These are phyloP conservation scores for Tricholoma terreum DNA, from an alignment of 768 basidiomycete genomes.

Conservation along the genomic window DNA sequence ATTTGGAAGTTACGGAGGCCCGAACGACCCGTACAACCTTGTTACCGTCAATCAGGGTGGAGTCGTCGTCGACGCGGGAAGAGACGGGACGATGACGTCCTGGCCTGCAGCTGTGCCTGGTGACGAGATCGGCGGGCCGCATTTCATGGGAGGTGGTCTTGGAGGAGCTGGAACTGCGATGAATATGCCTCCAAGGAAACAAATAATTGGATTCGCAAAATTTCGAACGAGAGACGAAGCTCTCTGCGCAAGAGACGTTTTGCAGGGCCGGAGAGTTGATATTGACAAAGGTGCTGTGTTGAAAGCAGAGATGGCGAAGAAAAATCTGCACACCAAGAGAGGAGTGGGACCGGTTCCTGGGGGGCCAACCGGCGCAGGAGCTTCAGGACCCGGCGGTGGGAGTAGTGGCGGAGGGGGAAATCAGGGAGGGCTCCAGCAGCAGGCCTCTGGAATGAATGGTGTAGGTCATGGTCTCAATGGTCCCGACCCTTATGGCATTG, in stretches of 20 bases:
- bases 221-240: constrained; percentile 89
- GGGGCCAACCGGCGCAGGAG: constrained; percentile 12
- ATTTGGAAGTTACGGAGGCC: constrained; percentile 39
- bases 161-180: constrained; percentile 23
- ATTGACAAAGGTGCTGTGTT: constrained; percentile 89
- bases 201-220: constrained; percentile 98
- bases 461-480: constrained; percentile 24
- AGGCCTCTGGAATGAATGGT: constrained; percentile 18
- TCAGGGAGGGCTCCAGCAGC: constrained; percentile 9
- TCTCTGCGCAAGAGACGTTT: constrained; percentile 76
- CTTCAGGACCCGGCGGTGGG: constrained; percentile 15
- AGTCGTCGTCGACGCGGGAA: constrained; percentile 73
- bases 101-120: constrained; percentile 49
- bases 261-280: constrained; percentile 90
- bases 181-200: constrained; percentile 73
- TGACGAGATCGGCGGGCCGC: constrained; percentile 30
- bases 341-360: constrained; percentile 70
- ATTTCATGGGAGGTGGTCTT: constrained; percentile 25
- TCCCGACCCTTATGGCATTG: constrained; percentile 15
- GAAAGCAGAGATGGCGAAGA: constrained; percentile 99
- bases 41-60: constrained; percentile 82
- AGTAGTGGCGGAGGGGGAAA: constrained; percentile 19
- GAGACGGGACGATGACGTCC: constrained; percentile 68
- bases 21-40: constrained; percentile 81
- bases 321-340: constrained; percentile 95